Base-by-base conservation (phyloP, 2,329 filamentous ascomycete species). In the Pseudohalonectria lignicola region DNA sequence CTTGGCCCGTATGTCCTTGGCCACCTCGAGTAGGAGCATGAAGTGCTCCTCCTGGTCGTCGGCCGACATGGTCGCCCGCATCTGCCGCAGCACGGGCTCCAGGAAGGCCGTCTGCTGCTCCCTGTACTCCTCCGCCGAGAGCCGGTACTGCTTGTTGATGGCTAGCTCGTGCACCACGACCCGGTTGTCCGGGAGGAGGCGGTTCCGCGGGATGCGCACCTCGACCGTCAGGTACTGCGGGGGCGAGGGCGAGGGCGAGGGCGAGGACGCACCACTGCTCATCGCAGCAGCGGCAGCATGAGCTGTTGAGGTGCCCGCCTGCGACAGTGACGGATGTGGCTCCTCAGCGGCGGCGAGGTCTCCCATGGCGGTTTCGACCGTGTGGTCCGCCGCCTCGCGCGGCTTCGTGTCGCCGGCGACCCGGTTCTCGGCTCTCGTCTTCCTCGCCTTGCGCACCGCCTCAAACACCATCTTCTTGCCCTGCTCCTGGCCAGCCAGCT, bases 151-250 rank as follows among this genome's bases (percentile, higher is more conserved):
- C 47, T 77, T 79, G 56, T 90, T 83, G 47, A 92, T 81, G 8
- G 82, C 79, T 32, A 92, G 62, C 59, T 90, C 85, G 53, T 90
- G 85, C 1, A 86, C 79, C 13, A 90, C 66, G 10, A 83, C 63
- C 19, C 85, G 71, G 49, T 90, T 92, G 42, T 80, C 73, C 0
- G 83, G 84, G 33, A 88, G 65, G 60, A 66, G 71, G n/a, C 52
- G 44, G 35, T 34, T 49, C 23, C 35, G 30, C 9, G 35, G 35
- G 5, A 39, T 29, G 36, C 31, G 7, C 25, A 43, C 58, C 71
- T 56, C 39, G 4, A 52, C 49, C 8, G 51, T 45, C n/a, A 55
- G 54, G 46, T 60, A 62, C n/a, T 43, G 46, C 28, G 47, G 44
- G 7, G 20, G 28, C 4, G 25, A 31, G 9, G 30, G 16, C 10